Conservation (phyloP, 2,329 filamentous ascomycete genomes). For the Mycosphaerella sp. region DNA sequence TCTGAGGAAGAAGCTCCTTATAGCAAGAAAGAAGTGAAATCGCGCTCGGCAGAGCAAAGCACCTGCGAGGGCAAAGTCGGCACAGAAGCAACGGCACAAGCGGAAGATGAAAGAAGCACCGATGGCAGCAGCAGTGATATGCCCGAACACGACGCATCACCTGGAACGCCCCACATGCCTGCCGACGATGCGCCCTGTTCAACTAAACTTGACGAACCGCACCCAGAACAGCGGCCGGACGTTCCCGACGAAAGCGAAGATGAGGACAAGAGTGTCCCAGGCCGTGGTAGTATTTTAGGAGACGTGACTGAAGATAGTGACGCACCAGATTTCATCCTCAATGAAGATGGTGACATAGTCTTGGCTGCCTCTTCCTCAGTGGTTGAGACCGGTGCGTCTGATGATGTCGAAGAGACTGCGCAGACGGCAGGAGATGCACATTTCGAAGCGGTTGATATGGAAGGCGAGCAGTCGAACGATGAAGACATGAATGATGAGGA, state of each 20-base stretch:
- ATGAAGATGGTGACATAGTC: constrained; percentile 3
- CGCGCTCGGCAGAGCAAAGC: no score
- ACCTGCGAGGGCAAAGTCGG: background rate
- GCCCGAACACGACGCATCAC: background rate
- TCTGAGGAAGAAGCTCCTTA: no score
- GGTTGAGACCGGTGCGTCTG: background rate
- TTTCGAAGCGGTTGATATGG: background rate
- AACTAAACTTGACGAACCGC: no score
- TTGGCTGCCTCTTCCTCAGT: background rate
- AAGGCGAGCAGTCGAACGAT: background rate
- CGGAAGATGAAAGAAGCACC: background rate
- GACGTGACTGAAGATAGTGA: background rate
- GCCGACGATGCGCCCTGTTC: no score
- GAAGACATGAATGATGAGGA: background rate
- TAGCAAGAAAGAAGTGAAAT: no score
- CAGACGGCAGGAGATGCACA: background rate
- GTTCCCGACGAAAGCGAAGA: no score
- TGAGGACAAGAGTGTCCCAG: no score
- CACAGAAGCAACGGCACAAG: background rate
- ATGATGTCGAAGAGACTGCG: background rate
- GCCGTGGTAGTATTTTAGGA: background rate
- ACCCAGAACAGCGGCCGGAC: no score
- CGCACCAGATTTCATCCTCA: background rate
- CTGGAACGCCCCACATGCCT: no score
- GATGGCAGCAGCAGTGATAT: background rate